Percentiles rank a stretch among this genome's conserved stretches.
These are phyloP conservation scores for Biancaea sappan DNA, from an alignment of 306 rosid genomes.

Conservation along the genomic window DNA sequence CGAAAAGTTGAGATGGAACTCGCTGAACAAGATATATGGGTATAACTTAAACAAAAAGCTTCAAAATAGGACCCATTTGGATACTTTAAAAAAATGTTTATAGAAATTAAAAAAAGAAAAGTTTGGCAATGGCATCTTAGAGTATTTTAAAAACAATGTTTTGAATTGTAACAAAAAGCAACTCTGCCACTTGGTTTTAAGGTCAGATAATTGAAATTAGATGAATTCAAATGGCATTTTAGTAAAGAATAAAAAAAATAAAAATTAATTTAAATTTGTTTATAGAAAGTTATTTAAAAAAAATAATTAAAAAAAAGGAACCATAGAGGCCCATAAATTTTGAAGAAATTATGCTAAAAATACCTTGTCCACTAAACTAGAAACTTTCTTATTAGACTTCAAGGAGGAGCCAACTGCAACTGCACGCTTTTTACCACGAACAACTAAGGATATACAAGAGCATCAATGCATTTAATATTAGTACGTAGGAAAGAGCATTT, in stretches of 20 bases:
- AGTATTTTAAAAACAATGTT: too few species aligned
- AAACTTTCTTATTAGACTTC: conserved; percentile 93
- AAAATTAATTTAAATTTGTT: background rate
- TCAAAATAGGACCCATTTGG: background rate
- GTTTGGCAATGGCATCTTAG: background rate
- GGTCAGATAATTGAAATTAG: background rate
- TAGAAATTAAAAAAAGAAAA: too few species aligned
- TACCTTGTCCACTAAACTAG: conserved; percentile 91
- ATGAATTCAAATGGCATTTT: background rate
- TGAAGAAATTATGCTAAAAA: background rate
- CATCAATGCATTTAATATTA: background rate
- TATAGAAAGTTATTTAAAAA: background rate
- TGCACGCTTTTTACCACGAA: conserved; percentile 65
- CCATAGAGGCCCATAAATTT: background rate
- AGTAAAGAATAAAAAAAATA: too few species aligned
- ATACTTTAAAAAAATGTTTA: background rate
- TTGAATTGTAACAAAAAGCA: too few species aligned
- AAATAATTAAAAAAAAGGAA: too few species aligned
- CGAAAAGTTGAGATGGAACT: conserved; percentile 20
- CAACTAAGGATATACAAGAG: conserved; percentile 43
- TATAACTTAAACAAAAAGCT: background rate
- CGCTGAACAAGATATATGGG: background rate
- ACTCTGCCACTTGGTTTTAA: background rate
- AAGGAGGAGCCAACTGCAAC: conserved; percentile 76
- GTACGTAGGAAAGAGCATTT: background rate